Evolutionary conservation across 2,329 filamentous ascomycete genomes (phyloP), one percentile per base, ranked within the genome.

Genomic region (Colletotrichum phormii): DNA sequence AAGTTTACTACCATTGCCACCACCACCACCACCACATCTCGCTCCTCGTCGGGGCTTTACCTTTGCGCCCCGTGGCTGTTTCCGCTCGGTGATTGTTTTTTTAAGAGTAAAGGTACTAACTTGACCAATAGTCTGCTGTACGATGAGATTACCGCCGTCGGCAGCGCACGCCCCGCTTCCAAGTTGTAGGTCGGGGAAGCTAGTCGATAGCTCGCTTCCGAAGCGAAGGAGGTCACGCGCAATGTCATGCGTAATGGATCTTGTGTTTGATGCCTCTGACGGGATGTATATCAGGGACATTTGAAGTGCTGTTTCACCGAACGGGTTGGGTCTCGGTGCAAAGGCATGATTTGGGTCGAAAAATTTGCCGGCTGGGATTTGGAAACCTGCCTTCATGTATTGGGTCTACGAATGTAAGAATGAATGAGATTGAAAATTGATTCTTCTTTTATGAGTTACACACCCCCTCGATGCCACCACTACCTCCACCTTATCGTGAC

Each of bases 111-210:
- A 22, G 1, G 3, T 35, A 29, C 67, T 26, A 24, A 55, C 42
- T 37, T 5, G 22, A 57, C 59, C 61, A 69, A 35, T 74, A 97
- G 93, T 64, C 85, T 98, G 77, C 84, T 98, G 63, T 97, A 97
- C 84, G 94, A 96, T 78, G 94, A 97, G 83, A 97, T 97, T 80
- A 95, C 94, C 22, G 90, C 91, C 73, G 88, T 94, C 71, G 93
- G 93, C 75, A 84, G 86, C 71, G 87, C 90, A 7, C 82, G 80
- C 57, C 86, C 88, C 71, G 90, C 90, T 73, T 89, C 91, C n/a
- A 93, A 93, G 84, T 82, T 93, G 81, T 93, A 83, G 85, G n/a
- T 24, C 37, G 24, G 24, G 31, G 22, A 13, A 13, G 31, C 51
- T 55, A 37, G 18, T 24, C n/a, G 22, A 53, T 24, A 9, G n/a